These are phyloP conservation scores for Rhizophlyctis rosea DNA, from an alignment of 192 early-diverging fungal species.

Conservation along the genomic window DNA sequence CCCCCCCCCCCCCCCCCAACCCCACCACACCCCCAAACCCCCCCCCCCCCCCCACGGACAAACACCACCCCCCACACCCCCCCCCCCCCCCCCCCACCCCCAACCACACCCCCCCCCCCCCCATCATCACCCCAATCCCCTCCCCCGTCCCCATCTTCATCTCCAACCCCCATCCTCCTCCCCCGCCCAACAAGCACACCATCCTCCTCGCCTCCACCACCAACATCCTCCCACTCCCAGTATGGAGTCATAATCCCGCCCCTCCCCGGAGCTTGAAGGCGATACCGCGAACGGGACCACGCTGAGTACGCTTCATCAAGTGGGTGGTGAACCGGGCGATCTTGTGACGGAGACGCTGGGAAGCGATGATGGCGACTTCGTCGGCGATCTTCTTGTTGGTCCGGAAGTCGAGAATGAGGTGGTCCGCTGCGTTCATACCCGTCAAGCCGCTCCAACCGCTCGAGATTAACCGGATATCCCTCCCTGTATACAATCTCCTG, in stretches of 20 bases:
- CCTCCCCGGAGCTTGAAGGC: slow-evolving; percentile 99
- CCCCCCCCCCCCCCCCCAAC: too few relatives aligned
- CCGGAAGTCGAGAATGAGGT: slow-evolving; percentile 98
- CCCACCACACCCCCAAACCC: too few relatives aligned
- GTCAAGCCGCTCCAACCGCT: too few relatives aligned
- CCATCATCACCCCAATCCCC: too few relatives aligned
- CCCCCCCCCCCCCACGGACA: background rate
- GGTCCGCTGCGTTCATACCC: too few relatives aligned
- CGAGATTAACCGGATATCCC: too few relatives aligned
- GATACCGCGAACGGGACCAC: slow-evolving; percentile 98
- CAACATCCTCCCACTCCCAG: slow-evolving; percentile 96
- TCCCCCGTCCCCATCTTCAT: too few relatives aligned
- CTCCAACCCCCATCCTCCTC: too few relatives aligned
- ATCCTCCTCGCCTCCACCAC: slow-evolving; percentile 87
- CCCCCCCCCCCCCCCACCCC: slow-evolving; percentile 84
- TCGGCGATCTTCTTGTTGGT: slow-evolving; percentile 99
- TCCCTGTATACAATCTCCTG: too few relatives aligned
- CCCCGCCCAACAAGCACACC: too few relatives aligned
- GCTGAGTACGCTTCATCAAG: slow-evolving; percentile 99
- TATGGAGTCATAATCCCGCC: slow-evolving; percentile 99
- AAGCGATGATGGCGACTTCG: slow-evolving; percentile 96
- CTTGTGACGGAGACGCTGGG: slow-evolving; percentile 99
- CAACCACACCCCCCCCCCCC: too few relatives aligned
- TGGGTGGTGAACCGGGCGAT: slow-evolving; percentile 99
- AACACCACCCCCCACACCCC: slow-evolving; percentile 5